These are phyloP conservation scores for Didymella lethalis DNA, from an alignment of 2,329 filamentous ascomycete genomes.

Conservation along the genomic window DNA sequence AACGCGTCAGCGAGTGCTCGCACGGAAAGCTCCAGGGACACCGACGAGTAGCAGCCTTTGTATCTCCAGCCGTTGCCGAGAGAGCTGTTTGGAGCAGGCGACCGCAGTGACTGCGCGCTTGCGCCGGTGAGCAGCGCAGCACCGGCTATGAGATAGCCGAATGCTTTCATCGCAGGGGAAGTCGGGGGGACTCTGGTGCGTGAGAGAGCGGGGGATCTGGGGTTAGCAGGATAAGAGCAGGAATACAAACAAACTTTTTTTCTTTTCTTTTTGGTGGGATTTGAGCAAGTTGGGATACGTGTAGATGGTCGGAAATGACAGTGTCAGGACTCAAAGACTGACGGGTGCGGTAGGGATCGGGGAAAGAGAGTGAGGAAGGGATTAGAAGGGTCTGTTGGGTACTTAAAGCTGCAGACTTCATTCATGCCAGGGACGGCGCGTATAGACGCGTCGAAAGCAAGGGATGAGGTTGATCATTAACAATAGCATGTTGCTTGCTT, in stretches of 20 bases:
- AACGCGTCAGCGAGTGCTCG: too few species aligned
- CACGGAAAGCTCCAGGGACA: too few species aligned
- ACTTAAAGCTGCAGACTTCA: not conserved
- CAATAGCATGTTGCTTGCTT: not conserved
- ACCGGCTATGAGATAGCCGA: slow-evolving; percentile 29
- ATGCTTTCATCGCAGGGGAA: slow-evolving; percentile 25
- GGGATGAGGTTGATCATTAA: slow-evolving; percentile 3
- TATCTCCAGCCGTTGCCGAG: slow-evolving; percentile 25
- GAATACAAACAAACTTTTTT: not conserved
- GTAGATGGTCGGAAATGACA: not conserved
- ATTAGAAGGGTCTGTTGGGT: not conserved
- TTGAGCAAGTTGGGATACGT: too few species aligned
- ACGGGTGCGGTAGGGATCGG: not conserved
- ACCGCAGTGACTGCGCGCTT: slow-evolving; percentile 7
- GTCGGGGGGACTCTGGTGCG: not conserved
- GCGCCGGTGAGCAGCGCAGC: slow-evolving; percentile 22
- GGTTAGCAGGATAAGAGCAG: not conserved
- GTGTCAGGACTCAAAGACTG: not conserved
- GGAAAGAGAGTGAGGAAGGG: not conserved
- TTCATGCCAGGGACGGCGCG: slow-evolving; percentile 1
- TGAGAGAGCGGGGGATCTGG: not conserved
- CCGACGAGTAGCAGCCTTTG: slow-evolving; percentile 30
- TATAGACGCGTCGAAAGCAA: slow-evolving; percentile 7
- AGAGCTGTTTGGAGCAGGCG: slow-evolving; percentile 8
- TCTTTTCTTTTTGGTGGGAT: not conserved